phyloP scores from a whole-genome alignment of 2,329 filamentous ascomycete genomes.

The Decorospora gaudefroyi region DNA sequence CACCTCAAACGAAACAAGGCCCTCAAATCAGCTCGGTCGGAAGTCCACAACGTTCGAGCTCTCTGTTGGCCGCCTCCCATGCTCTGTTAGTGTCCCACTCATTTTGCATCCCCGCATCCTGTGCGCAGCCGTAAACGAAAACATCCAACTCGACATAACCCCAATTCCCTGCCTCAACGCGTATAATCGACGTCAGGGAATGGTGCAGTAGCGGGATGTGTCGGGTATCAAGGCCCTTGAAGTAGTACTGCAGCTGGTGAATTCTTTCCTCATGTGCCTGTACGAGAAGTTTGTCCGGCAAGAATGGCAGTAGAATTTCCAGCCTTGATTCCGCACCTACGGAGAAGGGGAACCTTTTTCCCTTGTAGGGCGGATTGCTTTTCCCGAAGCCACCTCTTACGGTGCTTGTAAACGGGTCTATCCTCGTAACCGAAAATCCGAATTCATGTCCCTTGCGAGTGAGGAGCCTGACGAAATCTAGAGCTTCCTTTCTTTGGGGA shows the following conservation, averaged over 20 bases:
- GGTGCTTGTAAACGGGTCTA: background rate
- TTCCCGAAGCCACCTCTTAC: background rate
- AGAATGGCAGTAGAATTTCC: constrained; percentile 11
- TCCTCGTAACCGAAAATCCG: background rate
- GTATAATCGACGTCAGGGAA: background rate
- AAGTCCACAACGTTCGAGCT: background rate
- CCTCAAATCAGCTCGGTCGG: background rate
- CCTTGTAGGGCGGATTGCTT: background rate
- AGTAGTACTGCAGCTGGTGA: constrained; percentile 1
- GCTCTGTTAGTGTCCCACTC: background rate
- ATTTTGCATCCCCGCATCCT: background rate
- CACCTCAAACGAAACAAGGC: too few relatives aligned
- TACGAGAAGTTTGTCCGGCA: constrained; percentile 13
- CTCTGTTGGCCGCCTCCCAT: background rate
- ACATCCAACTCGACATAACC: background rate
- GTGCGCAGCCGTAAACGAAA: background rate
- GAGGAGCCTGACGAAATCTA: background rate
- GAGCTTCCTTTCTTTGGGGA: background rate
- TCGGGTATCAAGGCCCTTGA: background rate
- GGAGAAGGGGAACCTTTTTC: constrained; percentile 5
- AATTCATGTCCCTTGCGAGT: background rate
- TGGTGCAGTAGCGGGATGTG: constrained; percentile 4
- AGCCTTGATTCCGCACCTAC: constrained; percentile 15
- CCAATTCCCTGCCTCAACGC: constrained; percentile 6
- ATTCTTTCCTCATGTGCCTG: background rate